Evolutionary conservation across 805 yeast genomes (phyloP), one percentile per base, ranked within the genome.

Genomic region (Cyberlindnera saturnus): DNA sequence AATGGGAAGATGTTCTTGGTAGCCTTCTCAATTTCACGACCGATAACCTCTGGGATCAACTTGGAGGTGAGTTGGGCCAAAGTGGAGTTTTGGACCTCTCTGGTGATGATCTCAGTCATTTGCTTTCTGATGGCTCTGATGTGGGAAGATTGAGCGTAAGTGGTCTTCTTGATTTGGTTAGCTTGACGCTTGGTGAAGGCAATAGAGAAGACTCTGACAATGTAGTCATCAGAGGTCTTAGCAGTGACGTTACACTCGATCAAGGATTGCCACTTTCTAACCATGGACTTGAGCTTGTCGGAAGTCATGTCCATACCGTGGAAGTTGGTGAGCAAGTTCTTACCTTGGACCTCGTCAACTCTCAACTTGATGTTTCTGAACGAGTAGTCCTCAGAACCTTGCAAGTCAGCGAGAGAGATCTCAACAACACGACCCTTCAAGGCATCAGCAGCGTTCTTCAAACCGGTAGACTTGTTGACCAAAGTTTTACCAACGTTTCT

Each of bases 301-400:
- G 95, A 79, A 67, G 98, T 90, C 84, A 91, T 90, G 79, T 89
- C 95, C 74, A 91, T 74, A 67, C 98, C 98, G 81, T 90, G 97
- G 95, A 90, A 91, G 95, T 91, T 91, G 81, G 98, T 90, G 71
- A 90, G 81, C 68, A 90, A 81, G 84, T 90, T 89, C 79, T 88
- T 87, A 77, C 97, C 98, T 79, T 91, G 96, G 62, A 90, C 96
- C 78, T 91, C 98, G 67, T 90, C 98, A 63, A 91, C 96, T 79
- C 97, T 89, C 75, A 91, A 87, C 76, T 85, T 87, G 69, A 91
- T 77, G 79, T 91, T 89, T 82, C 95, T 91, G 87, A 83, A 85
- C 56, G 97, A 82, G 82, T 90, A 96, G 78, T 91, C 98, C 80
- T 91, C 98, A 66, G 95, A 87, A 67, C 96, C 96, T 79, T 91